Evolutionary conservation across 257 asterid species (phyloP).

Genomic region (Scutellaria galericulata): DNA sequence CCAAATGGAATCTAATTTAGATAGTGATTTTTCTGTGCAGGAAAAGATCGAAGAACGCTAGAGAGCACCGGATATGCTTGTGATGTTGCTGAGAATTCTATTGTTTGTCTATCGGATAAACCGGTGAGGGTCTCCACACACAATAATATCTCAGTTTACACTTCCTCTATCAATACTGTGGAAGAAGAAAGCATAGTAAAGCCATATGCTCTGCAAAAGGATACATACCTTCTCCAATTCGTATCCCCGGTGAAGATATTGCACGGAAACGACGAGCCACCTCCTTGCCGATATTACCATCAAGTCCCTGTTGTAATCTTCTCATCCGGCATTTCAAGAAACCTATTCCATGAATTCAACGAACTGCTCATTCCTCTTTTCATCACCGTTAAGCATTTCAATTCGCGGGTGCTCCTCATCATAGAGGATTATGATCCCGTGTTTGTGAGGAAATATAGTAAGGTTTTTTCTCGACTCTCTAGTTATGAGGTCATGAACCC

Average conservation of each 20-base stretch:
- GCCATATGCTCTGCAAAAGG: slow-evolving; percentile 59
- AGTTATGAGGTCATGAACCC: slow-evolving; percentile 47
- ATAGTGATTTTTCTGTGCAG: slow-evolving; percentile 30
- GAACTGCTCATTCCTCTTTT: slow-evolving; percentile 64
- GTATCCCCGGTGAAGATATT: slow-evolving; percentile 45
- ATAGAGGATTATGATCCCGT: slow-evolving; percentile 48
- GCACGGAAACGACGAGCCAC: slow-evolving; percentile 37
- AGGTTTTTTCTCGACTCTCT: slow-evolving; percentile 43
- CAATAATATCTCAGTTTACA: slow-evolving; percentile 38
- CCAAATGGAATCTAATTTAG: too few relatives aligned
- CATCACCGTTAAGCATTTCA: slow-evolving; percentile 56
- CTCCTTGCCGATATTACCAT: slow-evolving; percentile 43
- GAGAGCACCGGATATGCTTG: slow-evolving; percentile 52
- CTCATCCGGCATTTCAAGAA: slow-evolving; percentile 57
- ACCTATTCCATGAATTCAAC: slow-evolving; percentile 63
- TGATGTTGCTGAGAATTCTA: slow-evolving; percentile 43
- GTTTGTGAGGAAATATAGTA: slow-evolving; percentile 46
- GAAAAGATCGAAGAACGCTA: slow-evolving; percentile 43
- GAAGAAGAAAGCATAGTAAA: slow-evolving; percentile 33
- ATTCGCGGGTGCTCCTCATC: slow-evolving; percentile 40
- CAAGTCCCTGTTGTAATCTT: slow-evolving; percentile 50
- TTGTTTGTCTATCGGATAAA: slow-evolving; percentile 43
- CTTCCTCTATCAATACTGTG: neutral
- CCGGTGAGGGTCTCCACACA: slow-evolving; percentile 49
- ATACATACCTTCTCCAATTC: slow-evolving; percentile 38